phyloP scores from a whole-genome alignment of 164 flowering plant genomes.

The Piper longum region DNA sequence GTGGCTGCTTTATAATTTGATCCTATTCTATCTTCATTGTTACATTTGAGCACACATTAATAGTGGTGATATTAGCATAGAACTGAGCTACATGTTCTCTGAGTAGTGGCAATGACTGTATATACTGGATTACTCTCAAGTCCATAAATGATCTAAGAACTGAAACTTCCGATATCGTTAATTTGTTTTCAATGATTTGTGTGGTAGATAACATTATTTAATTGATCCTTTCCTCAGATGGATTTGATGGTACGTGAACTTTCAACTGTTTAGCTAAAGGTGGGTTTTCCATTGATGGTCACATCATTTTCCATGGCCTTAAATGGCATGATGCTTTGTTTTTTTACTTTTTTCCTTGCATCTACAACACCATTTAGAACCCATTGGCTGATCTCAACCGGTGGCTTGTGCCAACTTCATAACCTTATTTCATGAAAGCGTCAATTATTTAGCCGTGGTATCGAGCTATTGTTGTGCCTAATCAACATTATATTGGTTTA shows the following conservation, averaged over 20 bases:
- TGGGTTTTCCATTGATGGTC: constrained; percentile 22
- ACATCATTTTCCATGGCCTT: background rate
- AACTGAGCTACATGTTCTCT: too few relatives aligned
- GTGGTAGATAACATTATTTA: constrained; percentile 16
- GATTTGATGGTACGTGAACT: constrained; percentile 67
- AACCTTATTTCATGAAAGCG: background rate
- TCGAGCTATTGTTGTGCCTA: background rate
- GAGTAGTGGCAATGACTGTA: too few relatives aligned
- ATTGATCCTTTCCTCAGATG: constrained; percentile 66
- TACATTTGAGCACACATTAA: too few relatives aligned
- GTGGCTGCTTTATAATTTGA: too few relatives aligned
- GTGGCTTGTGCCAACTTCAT: background rate
- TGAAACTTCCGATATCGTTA: background rate
- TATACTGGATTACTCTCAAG: background rate
- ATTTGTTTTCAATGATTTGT: background rate
- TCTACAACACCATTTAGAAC: background rate
- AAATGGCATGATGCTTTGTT: background rate
- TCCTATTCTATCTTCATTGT: too few relatives aligned
- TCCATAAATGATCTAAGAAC: background rate
- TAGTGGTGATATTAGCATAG: too few relatives aligned
- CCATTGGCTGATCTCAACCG: background rate
- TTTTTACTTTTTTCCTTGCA: too few relatives aligned
- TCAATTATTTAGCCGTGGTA: background rate
- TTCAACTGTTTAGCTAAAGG: constrained; percentile 30
- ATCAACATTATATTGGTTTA: background rate